Evolutionary conservation across 352 stramenopile genomes (phyloP).

Genomic region (Halophytophthora polymorphica): DNA sequence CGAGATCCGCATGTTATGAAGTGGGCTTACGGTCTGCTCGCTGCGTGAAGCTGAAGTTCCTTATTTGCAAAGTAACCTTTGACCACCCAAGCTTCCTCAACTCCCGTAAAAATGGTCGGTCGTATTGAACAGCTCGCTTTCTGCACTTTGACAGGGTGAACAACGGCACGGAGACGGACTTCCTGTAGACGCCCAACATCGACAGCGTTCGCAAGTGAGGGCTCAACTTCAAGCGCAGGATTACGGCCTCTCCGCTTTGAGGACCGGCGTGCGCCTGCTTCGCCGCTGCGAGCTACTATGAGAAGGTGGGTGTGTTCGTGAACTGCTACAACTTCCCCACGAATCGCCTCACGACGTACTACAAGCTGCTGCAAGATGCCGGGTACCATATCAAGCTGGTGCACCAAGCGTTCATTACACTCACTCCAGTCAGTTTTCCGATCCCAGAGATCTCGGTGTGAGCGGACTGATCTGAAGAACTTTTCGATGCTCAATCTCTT

Average conservation of each 20-base stretch:
- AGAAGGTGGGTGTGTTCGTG: slow-evolving; percentile 30
- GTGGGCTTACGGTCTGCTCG: no score
- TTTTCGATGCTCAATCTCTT: no score
- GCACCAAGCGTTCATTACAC: no score
- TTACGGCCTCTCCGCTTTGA: slow-evolving; percentile 26
- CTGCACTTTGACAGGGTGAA: slow-evolving; percentile 36
- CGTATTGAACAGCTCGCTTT: no score
- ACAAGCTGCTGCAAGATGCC: slow-evolving; percentile 28
- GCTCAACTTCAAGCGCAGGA: slow-evolving; percentile 29
- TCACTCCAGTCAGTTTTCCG: no score
- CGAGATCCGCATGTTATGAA: no score
- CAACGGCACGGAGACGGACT: slow-evolving; percentile 28
- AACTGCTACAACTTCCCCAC: slow-evolving; percentile 33
- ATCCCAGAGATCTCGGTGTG: no score
- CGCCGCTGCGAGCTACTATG: slow-evolving; percentile 25
- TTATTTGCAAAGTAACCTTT: no score
- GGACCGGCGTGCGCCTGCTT: slow-evolving; percentile 30
- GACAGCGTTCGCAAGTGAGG: slow-evolving; percentile 29
- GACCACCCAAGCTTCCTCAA: no score
- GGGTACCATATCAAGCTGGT: slow-evolving; percentile 34
- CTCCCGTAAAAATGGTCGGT: no score
- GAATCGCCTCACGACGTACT: slow-evolving; percentile 31
- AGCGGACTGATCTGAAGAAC: no score
- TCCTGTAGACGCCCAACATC: slow-evolving; percentile 30
- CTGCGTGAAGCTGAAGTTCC: no score